Percentiles rank a stretch among this genome's conserved stretches.
Evolutionary conservation across 2,329 filamentous ascomycete genomes (phyloP).

Genomic region (Chaetomium sp.): DNA sequence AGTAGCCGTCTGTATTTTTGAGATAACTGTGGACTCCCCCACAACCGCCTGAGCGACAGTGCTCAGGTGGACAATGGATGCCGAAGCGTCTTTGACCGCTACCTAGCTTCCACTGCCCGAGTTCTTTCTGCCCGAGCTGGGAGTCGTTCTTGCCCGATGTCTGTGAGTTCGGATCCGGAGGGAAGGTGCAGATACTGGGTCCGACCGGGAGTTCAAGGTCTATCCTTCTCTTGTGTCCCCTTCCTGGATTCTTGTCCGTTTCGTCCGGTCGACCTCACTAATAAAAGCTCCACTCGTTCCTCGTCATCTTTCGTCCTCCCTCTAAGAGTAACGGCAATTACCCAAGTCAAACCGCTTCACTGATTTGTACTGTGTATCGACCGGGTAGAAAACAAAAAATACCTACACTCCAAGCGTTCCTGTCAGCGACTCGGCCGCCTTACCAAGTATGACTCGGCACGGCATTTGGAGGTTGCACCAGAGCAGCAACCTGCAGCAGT

Average conservation of each 20-base stretch:
- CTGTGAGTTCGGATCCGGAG: constrained; percentile 15
- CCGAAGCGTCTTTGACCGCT: neutral
- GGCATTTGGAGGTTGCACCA: constrained; percentile 24
- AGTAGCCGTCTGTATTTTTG: neutral
- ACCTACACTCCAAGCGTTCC: neutral
- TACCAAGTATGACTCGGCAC: constrained; percentile 9
- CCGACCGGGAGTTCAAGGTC: constrained; percentile 9
- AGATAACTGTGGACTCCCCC: neutral
- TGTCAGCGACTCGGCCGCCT: neutral
- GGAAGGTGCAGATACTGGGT: constrained; percentile 8
- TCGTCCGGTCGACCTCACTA: neutral
- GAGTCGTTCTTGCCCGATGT: constrained; percentile 2
- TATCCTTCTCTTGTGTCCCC: constrained; percentile 5
- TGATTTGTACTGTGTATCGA: neutral
- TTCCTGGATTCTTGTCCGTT: constrained; percentile 9
- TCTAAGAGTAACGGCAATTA: neutral
- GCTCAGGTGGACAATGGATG: neutral
- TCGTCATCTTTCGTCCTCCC: neutral
- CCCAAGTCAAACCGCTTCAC: neutral
- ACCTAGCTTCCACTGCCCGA: neutral
- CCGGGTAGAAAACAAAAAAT: neutral
- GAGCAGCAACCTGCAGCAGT: constrained; percentile 15
- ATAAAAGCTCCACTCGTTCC: neutral
- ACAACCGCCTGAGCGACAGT: neutral
- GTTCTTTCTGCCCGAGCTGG: neutral